Evolutionary conservation across 2,329 filamentous ascomycete species (phyloP).

Genomic region (Aspergillus sergii): DNA sequence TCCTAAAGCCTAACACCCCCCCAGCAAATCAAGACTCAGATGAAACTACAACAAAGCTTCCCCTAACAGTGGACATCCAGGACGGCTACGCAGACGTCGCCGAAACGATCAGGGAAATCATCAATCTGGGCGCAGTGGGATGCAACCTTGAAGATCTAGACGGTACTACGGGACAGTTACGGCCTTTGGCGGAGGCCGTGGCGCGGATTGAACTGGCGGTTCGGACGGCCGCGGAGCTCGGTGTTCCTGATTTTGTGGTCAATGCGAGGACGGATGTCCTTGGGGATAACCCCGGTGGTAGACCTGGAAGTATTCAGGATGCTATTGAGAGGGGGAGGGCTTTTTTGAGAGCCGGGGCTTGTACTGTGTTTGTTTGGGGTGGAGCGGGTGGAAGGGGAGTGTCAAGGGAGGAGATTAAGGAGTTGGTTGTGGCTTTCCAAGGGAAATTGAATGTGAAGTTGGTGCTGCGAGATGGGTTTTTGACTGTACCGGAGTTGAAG

Average conservation of each 20-base stretch:
- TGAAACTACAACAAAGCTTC: slow-evolving; percentile 9
- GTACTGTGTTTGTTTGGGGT: slow-evolving; percentile 65
- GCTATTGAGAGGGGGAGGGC: slow-evolving; percentile 57
- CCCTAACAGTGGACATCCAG: slow-evolving; percentile 60
- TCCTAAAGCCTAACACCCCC: slow-evolving; percentile 46
- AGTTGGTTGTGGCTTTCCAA: slow-evolving; percentile 52
- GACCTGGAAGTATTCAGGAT: slow-evolving; percentile 44
- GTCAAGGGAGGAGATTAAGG: slow-evolving; percentile 50
- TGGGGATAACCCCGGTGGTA: slow-evolving; percentile 23
- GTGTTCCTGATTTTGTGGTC: slow-evolving; percentile 58
- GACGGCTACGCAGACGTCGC: slow-evolving; percentile 58
- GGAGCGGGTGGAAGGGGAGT: slow-evolving; percentile 48
- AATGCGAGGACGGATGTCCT: slow-evolving; percentile 61
- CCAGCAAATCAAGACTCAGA: not conserved
- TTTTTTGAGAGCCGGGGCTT: slow-evolving; percentile 62
- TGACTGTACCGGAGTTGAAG: slow-evolving; percentile 50
- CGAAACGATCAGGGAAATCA: slow-evolving; percentile 45
- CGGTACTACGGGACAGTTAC: slow-evolving; percentile 39
- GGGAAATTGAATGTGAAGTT: slow-evolving; percentile 55
- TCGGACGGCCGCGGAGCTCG: slow-evolving; percentile 43
- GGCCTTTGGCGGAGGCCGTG: slow-evolving; percentile 51
- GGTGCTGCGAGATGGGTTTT: slow-evolving; percentile 36
- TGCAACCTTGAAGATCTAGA: slow-evolving; percentile 62
- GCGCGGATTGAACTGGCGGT: slow-evolving; percentile 45
- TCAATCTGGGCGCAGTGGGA: slow-evolving; percentile 58